A percentile compares a stretch with the other conserved stretches of the same genome.
phyloP scores from a whole-genome alignment of 768 basidiomycete genomes.

The Tricholoma flavovirens region DNA sequence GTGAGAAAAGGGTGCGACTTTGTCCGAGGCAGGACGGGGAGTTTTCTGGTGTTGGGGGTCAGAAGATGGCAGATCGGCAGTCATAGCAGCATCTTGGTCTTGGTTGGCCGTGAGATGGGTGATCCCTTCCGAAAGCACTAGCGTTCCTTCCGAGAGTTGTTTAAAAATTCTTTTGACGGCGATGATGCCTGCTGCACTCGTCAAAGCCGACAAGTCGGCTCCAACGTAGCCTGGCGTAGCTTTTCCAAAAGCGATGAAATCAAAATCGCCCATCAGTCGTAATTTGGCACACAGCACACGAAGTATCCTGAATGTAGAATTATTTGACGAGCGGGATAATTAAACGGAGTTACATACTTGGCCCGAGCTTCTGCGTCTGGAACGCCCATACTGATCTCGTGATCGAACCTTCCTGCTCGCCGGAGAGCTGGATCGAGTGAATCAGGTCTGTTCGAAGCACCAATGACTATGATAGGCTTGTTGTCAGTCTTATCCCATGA shows the following conservation, averaged over 20 bases:
- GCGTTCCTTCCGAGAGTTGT: constrained; percentile 59
- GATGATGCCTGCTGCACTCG: constrained; percentile 90
- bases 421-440: constrained; percentile 91
- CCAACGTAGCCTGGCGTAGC: constrained; percentile 97
- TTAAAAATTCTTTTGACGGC: constrained; percentile 96
- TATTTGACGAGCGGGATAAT: neutral
- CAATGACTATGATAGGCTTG: constrained; percentile 90
- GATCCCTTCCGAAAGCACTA: constrained; percentile 45
- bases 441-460: constrained; percentile 95
- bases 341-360: constrained; percentile 50
- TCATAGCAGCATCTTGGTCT: constrained; percentile 36
- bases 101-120: constrained; percentile 8
- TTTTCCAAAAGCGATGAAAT: constrained; percentile 82
- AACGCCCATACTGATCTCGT: constrained; percentile 97
- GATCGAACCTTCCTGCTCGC: constrained; percentile 92
- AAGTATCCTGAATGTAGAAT: constrained; percentile 60
- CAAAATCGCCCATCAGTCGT: constrained; percentile 80
- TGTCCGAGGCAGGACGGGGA: constrained; percentile 2
- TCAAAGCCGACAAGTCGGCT: constrained; percentile 86
- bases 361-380: constrained; percentile 88
- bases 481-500: constrained; percentile 94
- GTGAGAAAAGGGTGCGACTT: constrained; percentile 11
- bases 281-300: constrained; percentile 81
- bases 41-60: constrained; percentile 4
- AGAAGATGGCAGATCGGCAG: constrained; percentile 28